Base-by-base conservation (phyloP, 768 basidiomycete genomes). In the Phanerochaete sordida region DNA sequence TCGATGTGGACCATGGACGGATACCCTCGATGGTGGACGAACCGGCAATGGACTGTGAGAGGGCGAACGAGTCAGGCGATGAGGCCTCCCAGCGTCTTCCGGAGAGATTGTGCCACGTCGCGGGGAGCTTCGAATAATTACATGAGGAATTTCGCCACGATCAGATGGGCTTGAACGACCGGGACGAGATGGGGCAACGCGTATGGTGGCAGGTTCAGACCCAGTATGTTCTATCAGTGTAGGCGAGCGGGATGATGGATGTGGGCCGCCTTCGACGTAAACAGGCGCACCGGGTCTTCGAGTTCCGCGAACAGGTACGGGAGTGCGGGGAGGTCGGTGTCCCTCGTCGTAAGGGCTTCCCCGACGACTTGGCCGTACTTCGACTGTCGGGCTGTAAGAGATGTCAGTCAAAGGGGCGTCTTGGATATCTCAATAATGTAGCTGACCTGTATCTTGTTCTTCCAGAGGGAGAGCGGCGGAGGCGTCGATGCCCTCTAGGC, bases 1-100 rank as follows among this genome's bases (percentile, higher is more conserved):
- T 24, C 44, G 46, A 39, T 21, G 50, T 16, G 49, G 12, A 2
- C 50, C 37, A 13, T 26, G 27, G 24, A 46, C 39, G 24, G 56
- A 23, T 1, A 51, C 46, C 9, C 56, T 56, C 16, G 60, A 61
- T 9, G 60, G 60, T 7, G 55, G 31, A 8, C 60, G 54, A 6
- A 57, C 56, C 8, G 28, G 37, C 39, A 60, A 9, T n/a, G 56
- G 56, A 28, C 31, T 51, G 50, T 15, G 19, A 19, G 50, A 33
- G 28, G 23, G 23, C 16, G 56, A 57, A 8, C 56, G 39, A 4
- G 44, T 4, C 16, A 57, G 13, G 30, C 27, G 56, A 33, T 31
- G 44, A 53, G 27, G 39, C 11, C 30, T 16, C 3, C 30, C 28
- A 21, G 23, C 5, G 23, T 51, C 30, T 2, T 51, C 30, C 5